phyloP scores from a whole-genome alignment of 768 basidiomycete species.

The Pleurotus tuber-regium region DNA sequence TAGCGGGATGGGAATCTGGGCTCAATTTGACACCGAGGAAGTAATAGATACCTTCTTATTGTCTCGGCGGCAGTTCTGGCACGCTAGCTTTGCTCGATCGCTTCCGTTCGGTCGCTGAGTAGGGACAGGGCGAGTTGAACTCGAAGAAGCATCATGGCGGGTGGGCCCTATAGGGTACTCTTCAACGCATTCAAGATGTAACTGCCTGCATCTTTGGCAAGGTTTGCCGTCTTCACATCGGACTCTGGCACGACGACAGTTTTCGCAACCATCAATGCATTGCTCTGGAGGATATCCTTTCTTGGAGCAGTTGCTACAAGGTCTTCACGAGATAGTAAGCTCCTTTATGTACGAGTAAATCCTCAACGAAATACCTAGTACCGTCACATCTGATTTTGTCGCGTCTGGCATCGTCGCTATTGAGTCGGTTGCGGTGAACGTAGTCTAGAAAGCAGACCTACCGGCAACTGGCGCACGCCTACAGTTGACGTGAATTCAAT shows the following conservation, averaged over 20 bases:
- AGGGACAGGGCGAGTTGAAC: constrained; percentile 19
- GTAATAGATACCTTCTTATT: constrained; percentile 52
- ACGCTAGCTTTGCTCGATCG: constrained; percentile 59
- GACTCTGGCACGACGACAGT: constrained; percentile 55
- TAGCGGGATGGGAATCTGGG: constrained; percentile 9
- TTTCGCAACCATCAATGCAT: constrained; percentile 62
- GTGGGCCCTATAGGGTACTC: constrained; percentile 28
- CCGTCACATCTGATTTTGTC: constrained; percentile 65
- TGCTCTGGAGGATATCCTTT: constrained; percentile 50
- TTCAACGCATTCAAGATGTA: constrained; percentile 49
- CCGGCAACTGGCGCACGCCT: constrained; percentile 67
- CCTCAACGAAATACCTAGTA: constrained; percentile 36
- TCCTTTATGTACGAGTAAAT: constrained; percentile 2
- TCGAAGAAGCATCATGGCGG: constrained; percentile 22
- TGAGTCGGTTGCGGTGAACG: constrained; percentile 13
- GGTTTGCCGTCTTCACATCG: constrained; percentile 48
- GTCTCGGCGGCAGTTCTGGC: constrained; percentile 57
- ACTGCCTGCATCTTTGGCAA: constrained; percentile 52
- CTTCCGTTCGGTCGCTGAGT: constrained; percentile 26
- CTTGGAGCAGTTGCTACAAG: constrained; percentile 57
- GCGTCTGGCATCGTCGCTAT: constrained; percentile 34
- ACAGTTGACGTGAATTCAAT: constrained; percentile 9
- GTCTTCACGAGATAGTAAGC: constrained; percentile 29
- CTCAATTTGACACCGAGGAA: constrained; percentile 2
- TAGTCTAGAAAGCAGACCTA: constrained; percentile 21